Percentiles rank a stretch among this genome's conserved stretches.
These are phyloP conservation scores for Cercospora sojina DNA, from an alignment of 2,329 filamentous ascomycete species.

Conservation along the genomic window DNA sequence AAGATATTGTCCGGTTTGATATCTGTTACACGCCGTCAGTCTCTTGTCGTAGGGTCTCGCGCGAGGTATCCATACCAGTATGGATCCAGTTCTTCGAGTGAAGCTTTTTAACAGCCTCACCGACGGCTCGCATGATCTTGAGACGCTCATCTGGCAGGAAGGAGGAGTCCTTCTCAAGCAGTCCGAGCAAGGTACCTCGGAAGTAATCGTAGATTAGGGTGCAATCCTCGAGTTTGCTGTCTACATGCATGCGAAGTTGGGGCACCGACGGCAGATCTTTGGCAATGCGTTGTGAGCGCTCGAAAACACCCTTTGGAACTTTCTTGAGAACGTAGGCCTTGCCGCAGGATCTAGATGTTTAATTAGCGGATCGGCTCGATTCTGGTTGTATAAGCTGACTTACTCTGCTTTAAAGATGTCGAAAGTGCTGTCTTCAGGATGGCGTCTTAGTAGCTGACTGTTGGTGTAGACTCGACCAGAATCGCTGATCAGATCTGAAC, in stretches of 20 bases:
- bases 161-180: constrained; percentile 38
- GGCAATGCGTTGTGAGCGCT: constrained; percentile 38
- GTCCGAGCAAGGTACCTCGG: constrained; percentile 36
- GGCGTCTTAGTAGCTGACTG: constrained; percentile 36
- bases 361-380: too few species aligned
- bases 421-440: constrained; percentile 32
- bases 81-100: constrained; percentile 42
- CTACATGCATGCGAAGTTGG: constrained; percentile 41
- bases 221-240: constrained; percentile 38
- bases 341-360: constrained; percentile 38
- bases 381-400: too few species aligned
- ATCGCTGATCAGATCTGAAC: constrained; percentile 39
- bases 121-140: constrained; percentile 38
- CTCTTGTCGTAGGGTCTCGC: neutral
- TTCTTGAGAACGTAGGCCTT: constrained; percentile 40
- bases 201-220: constrained; percentile 42
- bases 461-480: constrained; percentile 41
- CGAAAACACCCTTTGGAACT: constrained; percentile 36
- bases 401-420: constrained; percentile 41
- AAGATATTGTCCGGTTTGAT: constrained; percentile 45
- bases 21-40: constrained; percentile 30
- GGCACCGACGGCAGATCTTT: constrained; percentile 36
- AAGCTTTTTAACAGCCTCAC: constrained; percentile 41
- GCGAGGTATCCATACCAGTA: constrained; percentile 32
- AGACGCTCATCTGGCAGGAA: constrained; percentile 35